Evolutionary conservation across 495 filamentous ascomycete species (phyloP), one percentile per base, ranked within the genome.

Genomic region (Xylaria scruposa): DNA sequence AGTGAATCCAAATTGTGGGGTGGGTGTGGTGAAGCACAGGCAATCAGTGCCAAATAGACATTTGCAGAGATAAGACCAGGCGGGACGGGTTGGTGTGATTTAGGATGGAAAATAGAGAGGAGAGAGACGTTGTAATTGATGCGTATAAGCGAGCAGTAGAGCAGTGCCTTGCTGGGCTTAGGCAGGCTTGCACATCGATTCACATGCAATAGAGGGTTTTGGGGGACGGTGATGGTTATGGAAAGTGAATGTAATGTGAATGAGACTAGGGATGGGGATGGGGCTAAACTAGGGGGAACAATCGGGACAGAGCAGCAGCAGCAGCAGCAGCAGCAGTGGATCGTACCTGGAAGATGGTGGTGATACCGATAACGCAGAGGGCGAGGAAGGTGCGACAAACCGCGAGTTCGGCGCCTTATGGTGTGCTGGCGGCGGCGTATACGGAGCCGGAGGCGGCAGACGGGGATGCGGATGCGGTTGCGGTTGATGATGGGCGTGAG

Each of bases 261-360:
- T 24, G 42, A n/a, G 47, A 56, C n/a, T 56, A 15, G 10, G 8
- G 7, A 10, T 42, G 38, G 38, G 38, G 38, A 12, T 2, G 38
- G 47, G 44, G 36, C 5, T 38, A 31, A 31, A 36, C 63, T 13
- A 44, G 29, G 24, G 21, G 59, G 62, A 65, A 38, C 58, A 40
- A 40, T 46, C 51, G 40, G 61, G 62, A 33, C 29, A 67, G 29
- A 38, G 42, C 21, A 54, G 46, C 31, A 54, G 46, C 12, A 47
- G 31, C 12, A 47, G 31, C 29, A 38, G 42, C 31, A 54, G 46
- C 31, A 54, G 46, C 12, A 47, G 31, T 46, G 31, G 62, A 53
- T 72, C 76, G 72, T 79, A 79, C 77, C 77, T 79, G 31, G 76
- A 47, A 36, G 72, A 69, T 67, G 72, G 60, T 21, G 72, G 67